Evolutionary conservation across 2,329 filamentous ascomycete species (phyloP).

Genomic region (Didymella arachidicola): DNA sequence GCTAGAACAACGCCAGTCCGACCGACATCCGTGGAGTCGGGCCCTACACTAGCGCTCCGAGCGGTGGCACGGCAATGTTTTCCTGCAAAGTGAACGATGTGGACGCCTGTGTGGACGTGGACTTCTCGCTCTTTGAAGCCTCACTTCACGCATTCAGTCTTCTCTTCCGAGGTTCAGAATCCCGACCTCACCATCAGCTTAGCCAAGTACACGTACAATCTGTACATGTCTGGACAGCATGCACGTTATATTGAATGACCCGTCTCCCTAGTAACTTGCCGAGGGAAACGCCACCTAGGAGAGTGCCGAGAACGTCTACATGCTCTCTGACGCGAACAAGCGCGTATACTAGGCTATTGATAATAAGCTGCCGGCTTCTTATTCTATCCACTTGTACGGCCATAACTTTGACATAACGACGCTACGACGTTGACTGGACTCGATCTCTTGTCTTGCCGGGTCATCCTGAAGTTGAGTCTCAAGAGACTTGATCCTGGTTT

Average conservation of each 20-base stretch:
- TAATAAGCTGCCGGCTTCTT: slow-evolving; percentile 43
- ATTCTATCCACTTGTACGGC: slow-evolving; percentile 53
- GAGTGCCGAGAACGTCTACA: slow-evolving; percentile 28
- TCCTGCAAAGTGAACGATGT: not conserved
- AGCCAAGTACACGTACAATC: slow-evolving; percentile 10
- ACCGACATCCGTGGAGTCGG: not conserved
- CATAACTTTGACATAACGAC: slow-evolving; percentile 65
- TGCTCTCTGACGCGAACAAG: slow-evolving; percentile 40
- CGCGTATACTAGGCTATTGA: slow-evolving; percentile 54
- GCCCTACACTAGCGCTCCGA: not conserved
- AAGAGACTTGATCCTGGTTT: too few species aligned
- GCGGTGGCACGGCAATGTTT: not conserved
- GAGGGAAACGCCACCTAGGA: slow-evolving; percentile 33
- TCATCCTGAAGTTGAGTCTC: not conserved
- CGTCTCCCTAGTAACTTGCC: slow-evolving; percentile 52
- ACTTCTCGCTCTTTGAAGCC: not conserved
- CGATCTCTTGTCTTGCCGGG: too few species aligned
- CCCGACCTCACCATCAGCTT: slow-evolving; percentile 28
- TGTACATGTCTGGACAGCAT: slow-evolving; percentile 51
- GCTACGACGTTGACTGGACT: slow-evolving; percentile 29
- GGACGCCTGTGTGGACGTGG: not conserved
- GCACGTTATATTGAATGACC: slow-evolving; percentile 56
- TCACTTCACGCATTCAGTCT: not conserved
- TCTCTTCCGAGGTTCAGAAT: slow-evolving; percentile 14
- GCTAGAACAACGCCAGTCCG: not conserved